Base-by-base conservation (phyloP, 1,139 yeast genomes). In the Kodamaea ohmeri region DNA sequence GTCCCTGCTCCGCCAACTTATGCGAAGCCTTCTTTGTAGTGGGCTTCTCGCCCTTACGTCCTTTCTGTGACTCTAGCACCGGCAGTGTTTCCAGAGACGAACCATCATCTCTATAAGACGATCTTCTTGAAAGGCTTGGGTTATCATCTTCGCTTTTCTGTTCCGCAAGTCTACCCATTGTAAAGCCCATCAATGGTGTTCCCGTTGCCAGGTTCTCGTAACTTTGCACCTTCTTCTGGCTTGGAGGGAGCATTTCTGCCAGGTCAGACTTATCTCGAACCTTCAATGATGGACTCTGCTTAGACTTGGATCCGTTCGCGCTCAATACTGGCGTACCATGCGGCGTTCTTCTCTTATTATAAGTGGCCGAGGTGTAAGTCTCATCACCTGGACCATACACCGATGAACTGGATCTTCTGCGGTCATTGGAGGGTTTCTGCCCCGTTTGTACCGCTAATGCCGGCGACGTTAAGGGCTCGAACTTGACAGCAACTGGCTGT, bases 1-100 rank as follows among this genome's bases (percentile, higher is more conserved):
- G 72, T 8, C 96, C 97, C 61, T 92, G 97, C 61, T 92, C 98
- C 0, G 98, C 97, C 19, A 87, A 72, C 56, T 92, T 90, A 61
- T 92, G 98, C 18, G 86, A 81, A 4, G 92, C 84, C 50, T 82
- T 82, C 56, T 83, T 82, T 20, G 74, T 68, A 0, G 72, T 58
- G 2, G 48, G 57, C 43, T 44, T 52, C 25, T 45, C 51, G 25
- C 44, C 48, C 20, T 35, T 34, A 13, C 45, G 45, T 6, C 44
- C 43, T 13, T 38, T 44, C 21, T 46, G 48, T n/a, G 43, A 33
- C 13, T 39, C 61, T 34, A 42, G 32, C n/a, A 36, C 38, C 9
- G 44, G 44, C 40, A 38, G 41, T 2, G 38, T 25, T n/a, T 40
- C 42, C 44, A 39, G 44, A 15, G 41, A 39, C 19, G 44, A 37